These are phyloP conservation scores for Eremomyces bilateralis DNA, from an alignment of 495 filamentous ascomycete species.

Conservation along the genomic window DNA sequence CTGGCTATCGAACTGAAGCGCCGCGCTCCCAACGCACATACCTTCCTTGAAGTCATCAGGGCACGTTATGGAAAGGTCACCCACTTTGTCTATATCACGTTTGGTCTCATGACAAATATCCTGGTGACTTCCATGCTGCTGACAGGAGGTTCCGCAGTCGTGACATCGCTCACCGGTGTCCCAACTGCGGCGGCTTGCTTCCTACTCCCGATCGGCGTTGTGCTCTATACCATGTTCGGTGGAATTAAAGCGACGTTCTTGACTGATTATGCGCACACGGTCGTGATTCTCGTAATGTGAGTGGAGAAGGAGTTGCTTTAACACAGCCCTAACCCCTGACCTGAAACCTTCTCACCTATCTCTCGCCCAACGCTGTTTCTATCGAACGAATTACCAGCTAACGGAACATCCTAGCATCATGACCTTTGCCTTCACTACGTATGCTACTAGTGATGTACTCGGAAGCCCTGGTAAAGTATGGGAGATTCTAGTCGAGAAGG, in stretches of 20 bases:
- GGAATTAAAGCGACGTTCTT: slow-evolving; percentile 24
- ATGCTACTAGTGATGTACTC: slow-evolving; percentile 5
- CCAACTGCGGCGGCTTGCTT: slow-evolving; percentile 25
- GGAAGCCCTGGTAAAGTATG: slow-evolving; percentile 1
- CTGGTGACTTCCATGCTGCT: slow-evolving; percentile 22
- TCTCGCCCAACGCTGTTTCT: no score
- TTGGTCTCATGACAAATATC: slow-evolving; percentile 25
- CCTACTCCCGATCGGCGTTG: slow-evolving; percentile 22
- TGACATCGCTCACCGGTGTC: slow-evolving; percentile 25
- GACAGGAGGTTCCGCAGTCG: slow-evolving; percentile 22
- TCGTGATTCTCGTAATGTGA: slow-evolving; percentile 19
- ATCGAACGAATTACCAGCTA: no score
- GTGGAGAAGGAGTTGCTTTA: no score
- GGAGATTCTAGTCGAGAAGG: slow-evolving; percentile 9
- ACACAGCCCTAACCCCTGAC: no score
- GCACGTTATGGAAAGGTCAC: slow-evolving; percentile 27
- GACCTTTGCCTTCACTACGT: slow-evolving; percentile 16
- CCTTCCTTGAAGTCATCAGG: slow-evolving; percentile 27
- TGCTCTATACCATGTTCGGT: slow-evolving; percentile 23
- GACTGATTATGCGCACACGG: slow-evolving; percentile 24
- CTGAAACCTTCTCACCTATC: no score
- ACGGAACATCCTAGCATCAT: no score
- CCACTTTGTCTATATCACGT: slow-evolving; percentile 23
- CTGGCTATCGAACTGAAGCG: slow-evolving; percentile 82
- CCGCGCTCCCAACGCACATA: slow-evolving; percentile 32